phyloP scores from a whole-genome alignment of 805 yeast species.

The Brettanomyces anomalus region DNA sequence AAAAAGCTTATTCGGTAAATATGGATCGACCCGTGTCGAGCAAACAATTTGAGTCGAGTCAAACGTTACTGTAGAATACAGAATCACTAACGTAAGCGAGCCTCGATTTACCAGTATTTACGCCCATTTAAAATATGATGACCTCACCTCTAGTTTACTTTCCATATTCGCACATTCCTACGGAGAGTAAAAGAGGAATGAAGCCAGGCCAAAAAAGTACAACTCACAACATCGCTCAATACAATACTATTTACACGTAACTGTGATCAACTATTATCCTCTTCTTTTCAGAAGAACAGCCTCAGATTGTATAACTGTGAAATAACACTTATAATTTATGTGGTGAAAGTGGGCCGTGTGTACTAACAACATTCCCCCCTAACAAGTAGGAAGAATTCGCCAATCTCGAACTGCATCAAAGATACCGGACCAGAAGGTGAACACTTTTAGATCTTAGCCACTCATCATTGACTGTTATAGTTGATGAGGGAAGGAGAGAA shows the following conservation, averaged over 20 bases:
- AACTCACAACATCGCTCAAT: no score
- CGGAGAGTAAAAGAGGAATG: no score
- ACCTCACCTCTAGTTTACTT: not conserved
- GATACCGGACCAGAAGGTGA: not conserved
- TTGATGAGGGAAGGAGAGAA: constrained; percentile 21
- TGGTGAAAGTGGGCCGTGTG: constrained; percentile 18
- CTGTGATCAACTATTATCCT: not conserved
- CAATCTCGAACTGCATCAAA: not conserved
- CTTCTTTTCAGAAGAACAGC: constrained; percentile 1
- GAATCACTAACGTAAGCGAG: no score
- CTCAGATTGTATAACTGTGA: constrained; percentile 3
- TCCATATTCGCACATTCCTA: no score
- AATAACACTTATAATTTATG: constrained; percentile 7
- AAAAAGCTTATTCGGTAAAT: no score
- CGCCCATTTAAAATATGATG: not conserved
- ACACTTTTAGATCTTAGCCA: constrained; percentile 20
- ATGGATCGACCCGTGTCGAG: no score
- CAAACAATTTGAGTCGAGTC: no score
- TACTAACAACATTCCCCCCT: constrained; percentile 29
- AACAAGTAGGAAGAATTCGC: constrained; percentile 1
- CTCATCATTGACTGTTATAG: constrained; percentile 33
- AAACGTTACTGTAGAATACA: no score
- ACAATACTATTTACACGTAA: no score
- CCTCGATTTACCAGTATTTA: no score
- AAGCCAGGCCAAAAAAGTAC: no score